A percentile compares a stretch with the other conserved stretches of the same genome.
Evolutionary conservation across 2,329 filamentous ascomycete genomes (phyloP).

Genomic region (Xylaria sp.): DNA sequence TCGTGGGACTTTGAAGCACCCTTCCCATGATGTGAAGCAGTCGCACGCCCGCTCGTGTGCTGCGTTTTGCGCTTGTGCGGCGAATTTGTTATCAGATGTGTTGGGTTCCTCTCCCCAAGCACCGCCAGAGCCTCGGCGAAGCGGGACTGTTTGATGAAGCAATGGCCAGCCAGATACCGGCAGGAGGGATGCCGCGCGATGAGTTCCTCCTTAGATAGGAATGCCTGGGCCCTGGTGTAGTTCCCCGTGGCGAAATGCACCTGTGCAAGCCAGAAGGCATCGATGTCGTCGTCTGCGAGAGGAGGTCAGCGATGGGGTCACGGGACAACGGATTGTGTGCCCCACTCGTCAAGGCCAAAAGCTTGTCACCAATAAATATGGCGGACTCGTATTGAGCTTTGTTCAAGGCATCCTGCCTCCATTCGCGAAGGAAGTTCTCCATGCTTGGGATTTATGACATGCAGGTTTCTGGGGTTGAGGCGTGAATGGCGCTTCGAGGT

Average conservation of each 20-base stretch:
- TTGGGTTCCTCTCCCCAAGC: slow-evolving; percentile 92
- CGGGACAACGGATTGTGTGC: slow-evolving; percentile 7
- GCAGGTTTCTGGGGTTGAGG: not conserved
- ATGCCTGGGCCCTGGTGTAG: slow-evolving; percentile 86
- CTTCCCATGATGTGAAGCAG: slow-evolving; percentile 25
- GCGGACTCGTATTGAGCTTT: slow-evolving; percentile 96
- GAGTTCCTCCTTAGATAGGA: slow-evolving; percentile 83
- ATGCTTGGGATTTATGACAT: slow-evolving; percentile 50
- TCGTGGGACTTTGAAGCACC: slow-evolving; percentile 27
- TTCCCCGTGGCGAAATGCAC: slow-evolving; percentile 95
- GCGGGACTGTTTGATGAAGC: slow-evolving; percentile 87
- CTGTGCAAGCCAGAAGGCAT: slow-evolving; percentile 98
- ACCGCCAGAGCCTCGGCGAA: slow-evolving; percentile 86
- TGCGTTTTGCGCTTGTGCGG: slow-evolving; percentile 71
- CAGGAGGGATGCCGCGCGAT: slow-evolving; percentile 81
- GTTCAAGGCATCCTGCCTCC: slow-evolving; percentile 93
- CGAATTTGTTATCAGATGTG: slow-evolving; percentile 74
- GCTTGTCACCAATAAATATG: slow-evolving; percentile 96
- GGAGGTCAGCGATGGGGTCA: slow-evolving; percentile 15
- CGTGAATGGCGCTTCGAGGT: not conserved
- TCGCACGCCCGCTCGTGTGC: slow-evolving; percentile 48
- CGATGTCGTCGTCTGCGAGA: slow-evolving; percentile 78
- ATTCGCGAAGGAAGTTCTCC: slow-evolving; percentile 91
- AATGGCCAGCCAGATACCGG: slow-evolving; percentile 90
- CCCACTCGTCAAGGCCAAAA: slow-evolving; percentile 89